Evolutionary conservation across 129 eudicot genomes (phyloP).

Genomic region (Oenanthe sinensis): DNA sequence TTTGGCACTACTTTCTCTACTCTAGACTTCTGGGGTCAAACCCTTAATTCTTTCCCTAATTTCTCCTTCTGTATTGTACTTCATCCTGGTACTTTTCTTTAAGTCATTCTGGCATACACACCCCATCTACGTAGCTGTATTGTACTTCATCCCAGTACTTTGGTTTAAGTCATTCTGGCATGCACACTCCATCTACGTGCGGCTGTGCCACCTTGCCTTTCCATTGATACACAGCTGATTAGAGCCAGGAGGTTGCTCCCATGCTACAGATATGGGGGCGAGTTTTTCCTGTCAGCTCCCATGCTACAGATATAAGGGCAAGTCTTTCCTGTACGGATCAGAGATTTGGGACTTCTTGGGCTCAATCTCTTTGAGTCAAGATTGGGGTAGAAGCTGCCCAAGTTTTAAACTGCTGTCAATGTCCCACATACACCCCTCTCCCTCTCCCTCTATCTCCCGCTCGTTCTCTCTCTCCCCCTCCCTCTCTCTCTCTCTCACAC

Average conservation of each 20-base stretch:
- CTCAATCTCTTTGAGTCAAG: not conserved
- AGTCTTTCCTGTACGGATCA: not conserved
- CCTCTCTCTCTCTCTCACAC: not conserved
- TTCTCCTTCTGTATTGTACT: not conserved
- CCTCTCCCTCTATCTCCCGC: not conserved
- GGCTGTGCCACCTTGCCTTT: not conserved
- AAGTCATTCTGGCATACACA: not conserved
- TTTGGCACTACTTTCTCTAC: not conserved
- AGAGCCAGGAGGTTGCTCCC: not conserved
- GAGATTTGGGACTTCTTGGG: not conserved
- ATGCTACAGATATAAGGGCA: not conserved
- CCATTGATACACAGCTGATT: not conserved
- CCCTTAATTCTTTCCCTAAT: not conserved
- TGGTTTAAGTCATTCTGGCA: not conserved
- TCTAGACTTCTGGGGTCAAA: not conserved
- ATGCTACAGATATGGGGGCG: not conserved
- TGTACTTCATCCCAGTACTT: not conserved
- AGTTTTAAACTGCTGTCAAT: not conserved
- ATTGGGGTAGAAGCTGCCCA: not conserved
- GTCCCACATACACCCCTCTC: not conserved
- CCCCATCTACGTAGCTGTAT: not conserved
- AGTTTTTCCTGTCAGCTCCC: not conserved
- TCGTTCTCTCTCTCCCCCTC: not conserved
- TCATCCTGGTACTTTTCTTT: not conserved
- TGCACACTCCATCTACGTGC: not conserved